A percentile compares a stretch with the other conserved stretches of the same genome.
These are phyloP conservation scores for Podaxis mareebaensis DNA, from an alignment of 768 basidiomycete genomes.

Conservation along the genomic window DNA sequence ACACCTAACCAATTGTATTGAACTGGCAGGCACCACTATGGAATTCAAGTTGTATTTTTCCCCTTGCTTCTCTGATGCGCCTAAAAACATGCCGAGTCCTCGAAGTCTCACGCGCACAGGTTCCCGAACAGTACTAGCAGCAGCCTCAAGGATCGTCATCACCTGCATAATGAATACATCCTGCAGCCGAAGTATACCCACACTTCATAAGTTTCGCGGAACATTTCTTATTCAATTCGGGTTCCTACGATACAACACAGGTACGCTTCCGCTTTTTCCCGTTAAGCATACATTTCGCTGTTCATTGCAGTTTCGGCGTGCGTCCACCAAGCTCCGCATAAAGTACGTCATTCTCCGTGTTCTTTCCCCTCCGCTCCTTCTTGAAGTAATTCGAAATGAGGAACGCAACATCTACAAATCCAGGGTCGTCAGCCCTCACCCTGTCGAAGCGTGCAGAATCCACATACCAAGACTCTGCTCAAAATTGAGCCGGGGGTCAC, in stretches of 20 bases:
- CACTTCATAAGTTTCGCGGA: not conserved
- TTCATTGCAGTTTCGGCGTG: not conserved
- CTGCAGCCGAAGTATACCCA: too few relatives aligned
- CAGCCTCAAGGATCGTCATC: not conserved
- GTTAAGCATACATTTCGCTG: not conserved
- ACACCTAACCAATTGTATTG: not conserved
- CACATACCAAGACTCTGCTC: constrained; percentile 88
- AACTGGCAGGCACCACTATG: not conserved
- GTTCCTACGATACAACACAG: not conserved
- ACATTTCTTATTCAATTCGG: not conserved
- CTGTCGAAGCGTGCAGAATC: not conserved
- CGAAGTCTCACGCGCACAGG: not conserved
- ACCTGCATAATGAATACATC: not conserved
- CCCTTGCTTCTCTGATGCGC: not conserved
- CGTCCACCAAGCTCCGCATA: constrained; percentile 15
- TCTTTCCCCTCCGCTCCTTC: constrained; percentile 23
- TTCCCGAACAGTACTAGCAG: not conserved
- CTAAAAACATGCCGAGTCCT: not conserved
- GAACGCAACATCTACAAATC: constrained; percentile 32
- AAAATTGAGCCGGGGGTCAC: constrained; percentile 92
- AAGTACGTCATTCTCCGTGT: constrained; percentile 9
- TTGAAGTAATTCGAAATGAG: constrained; percentile 37
- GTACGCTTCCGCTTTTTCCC: not conserved
- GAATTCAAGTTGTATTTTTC: not conserved
- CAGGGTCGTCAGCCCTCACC: not conserved